Base-by-base conservation (phyloP, 805 yeast species). In the Naumovozyma castellii region DNA sequence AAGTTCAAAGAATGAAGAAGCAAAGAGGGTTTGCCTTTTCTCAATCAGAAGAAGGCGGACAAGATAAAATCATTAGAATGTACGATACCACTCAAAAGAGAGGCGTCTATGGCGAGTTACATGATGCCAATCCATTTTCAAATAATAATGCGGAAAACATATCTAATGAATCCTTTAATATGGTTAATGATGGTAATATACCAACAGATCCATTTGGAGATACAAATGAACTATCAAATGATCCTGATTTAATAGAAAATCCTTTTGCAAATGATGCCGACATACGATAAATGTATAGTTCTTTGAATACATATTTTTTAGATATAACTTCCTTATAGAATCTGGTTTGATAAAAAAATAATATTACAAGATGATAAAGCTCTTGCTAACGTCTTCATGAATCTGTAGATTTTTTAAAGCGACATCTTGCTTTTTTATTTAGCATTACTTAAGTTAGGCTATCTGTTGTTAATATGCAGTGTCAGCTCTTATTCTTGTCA, bases 11-110 rank as follows among this genome's bases (percentile, higher is more conserved):
- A 62, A 90, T 92, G 84, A 84, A 94, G 59, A 92, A 92, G 56
- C 98, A 92, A 65, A 79, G 97, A 64, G 99, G 99, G 4, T 92
- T 85, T 69, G 99, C 99, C 1, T 92, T 92, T 54, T 87, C 97
- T 5, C 97, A 92, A 62, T 87, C 84, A 35, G 95, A 86, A 47
- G 95, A 84, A 58, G 64, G 66, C 39, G 94, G 94, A 29, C 96
- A 88, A 64, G 96, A 87, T 49, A 79, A 80, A 56, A 75, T 92
- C 44, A 81, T 92, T 36, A 75, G 97, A 53, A 85, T 94, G 68
- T 92, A 92, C 54, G 98, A 92, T 61, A 90, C 97, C 3, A 90
- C 97, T 1, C 80, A 82, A 62, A 71, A 76, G 52, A 73, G 88
- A 62, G 88, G 88, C 16, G 73, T 65, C n/a, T 78, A 76, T 54